Evolutionary conservation across 305 asterid species (phyloP).

Genomic region (Solanum chacoense): DNA sequence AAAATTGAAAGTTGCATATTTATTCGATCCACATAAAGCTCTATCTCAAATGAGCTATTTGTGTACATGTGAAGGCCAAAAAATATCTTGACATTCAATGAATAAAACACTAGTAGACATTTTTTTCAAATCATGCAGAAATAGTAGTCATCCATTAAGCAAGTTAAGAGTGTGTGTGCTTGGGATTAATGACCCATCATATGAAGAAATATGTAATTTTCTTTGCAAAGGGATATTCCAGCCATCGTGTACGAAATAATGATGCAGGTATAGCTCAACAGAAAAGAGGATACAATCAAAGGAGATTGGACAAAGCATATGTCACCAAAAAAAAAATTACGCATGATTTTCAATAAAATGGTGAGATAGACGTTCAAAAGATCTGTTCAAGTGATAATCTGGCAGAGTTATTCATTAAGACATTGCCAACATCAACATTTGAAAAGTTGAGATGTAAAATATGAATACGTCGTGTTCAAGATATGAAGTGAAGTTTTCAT

Average conservation of each 20-base stretch:
- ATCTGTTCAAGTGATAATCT: neutral
- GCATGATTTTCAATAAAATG: neutral
- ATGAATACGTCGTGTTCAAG: neutral
- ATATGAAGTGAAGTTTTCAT: neutral
- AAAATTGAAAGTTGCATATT: neutral
- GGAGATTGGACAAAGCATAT: neutral
- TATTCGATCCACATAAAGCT: neutral
- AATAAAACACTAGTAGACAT: too few species aligned
- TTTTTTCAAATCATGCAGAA: neutral
- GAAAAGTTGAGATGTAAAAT: neutral
- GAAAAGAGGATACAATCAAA: neutral
- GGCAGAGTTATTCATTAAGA: too few species aligned
- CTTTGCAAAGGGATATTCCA: neutral
- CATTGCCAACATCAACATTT: neutral
- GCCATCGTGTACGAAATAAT: neutral
- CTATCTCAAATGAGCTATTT: too few species aligned
- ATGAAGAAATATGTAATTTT: neutral
- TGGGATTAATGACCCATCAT: neutral
- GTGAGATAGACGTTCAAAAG: neutral
- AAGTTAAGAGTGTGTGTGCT: neutral
- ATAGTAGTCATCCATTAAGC: neutral
- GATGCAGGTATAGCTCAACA: neutral
- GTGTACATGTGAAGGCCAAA: too few species aligned
- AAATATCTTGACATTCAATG: too few species aligned
- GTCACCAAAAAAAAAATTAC: neutral